Base-by-base conservation (phyloP, 75 land plant species). In the Selaginella moellendorffii region DNA sequence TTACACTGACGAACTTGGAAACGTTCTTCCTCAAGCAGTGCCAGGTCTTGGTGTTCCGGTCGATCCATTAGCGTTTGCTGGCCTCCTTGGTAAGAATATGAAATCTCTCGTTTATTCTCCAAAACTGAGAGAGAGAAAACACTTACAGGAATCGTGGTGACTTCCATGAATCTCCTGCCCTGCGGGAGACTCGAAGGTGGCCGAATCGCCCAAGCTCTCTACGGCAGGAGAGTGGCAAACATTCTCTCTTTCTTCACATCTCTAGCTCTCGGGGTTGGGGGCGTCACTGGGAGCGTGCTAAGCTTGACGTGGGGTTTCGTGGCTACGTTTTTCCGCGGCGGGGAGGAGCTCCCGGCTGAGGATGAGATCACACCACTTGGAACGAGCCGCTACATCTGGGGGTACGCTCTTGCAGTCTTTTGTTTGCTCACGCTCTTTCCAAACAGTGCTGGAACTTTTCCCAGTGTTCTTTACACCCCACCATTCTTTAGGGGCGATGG, bases 21-120 rank as follows among this genome's bases (percentile, higher is more conserved):
- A 92, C 74, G 97, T 92, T 18, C 70, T 92, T 26, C 97, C 97
- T 0, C 79, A 85, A 72, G 97, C 97, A 51, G 97, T 92, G 10
- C 83, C 82, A 69, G 97, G 97, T 0, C 82, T 92, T 21, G 97
- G 97, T 26, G 95, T 92, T 24, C 97, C 97, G 29, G 84, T 85
- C 53, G 97, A 92, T 67, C 97, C 97, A 26, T 85, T 92, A 52
- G 97, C 97, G 52, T 92, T 92, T 75, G 95, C 97, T 67, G 97
- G 97, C 30, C 90, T 92, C 42, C 71, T 92, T 63, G 97, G 97
- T 85, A 65, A 66, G 76, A 66, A 14, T 14, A 36, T 36, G 46
- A 36, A 14, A n/a, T n/a, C n/a, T n/a, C n/a, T n/a, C n/a, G n/a
- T n/a, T n/a, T n/a, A n/a, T n/a, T n/a, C n/a, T n/a, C n/a, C n/a